Conservation (phyloP, 768 basidiomycete genomes). For the Brasilioporus rufonigricans region DNA sequence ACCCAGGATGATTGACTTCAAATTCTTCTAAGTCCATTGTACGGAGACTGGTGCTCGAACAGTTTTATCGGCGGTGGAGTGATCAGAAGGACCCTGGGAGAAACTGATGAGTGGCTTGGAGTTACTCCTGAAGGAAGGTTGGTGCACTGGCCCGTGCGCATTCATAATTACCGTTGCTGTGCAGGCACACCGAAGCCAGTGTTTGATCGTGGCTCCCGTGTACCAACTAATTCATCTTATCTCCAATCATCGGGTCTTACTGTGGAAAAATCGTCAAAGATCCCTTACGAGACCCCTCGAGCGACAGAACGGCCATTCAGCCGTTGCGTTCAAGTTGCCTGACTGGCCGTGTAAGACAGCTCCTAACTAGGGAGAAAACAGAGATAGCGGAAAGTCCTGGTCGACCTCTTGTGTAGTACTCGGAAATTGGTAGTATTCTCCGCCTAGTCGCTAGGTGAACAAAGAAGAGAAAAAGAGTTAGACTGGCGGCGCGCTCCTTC, state of each 20-base stretch:
- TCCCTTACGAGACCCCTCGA: conserved; percentile 7
- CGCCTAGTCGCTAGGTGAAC: conserved; percentile 35
- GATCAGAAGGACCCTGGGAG: background rate
- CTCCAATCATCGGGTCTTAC: too few relatives aligned
- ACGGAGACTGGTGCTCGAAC: background rate
- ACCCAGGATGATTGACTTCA: conserved; percentile 20
- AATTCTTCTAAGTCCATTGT: conserved; percentile 42
- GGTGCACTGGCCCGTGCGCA: conserved; percentile 14
- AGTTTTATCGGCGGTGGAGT: too few relatives aligned
- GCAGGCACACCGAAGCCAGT: background rate
- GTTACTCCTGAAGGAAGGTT: background rate
- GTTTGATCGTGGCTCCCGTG: background rate
- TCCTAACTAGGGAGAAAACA: background rate
- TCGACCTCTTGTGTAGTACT: background rate
- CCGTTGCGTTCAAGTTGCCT: background rate
- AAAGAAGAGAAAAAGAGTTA: too few relatives aligned
- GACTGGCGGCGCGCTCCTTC: too few relatives aligned
- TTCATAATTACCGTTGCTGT: conserved; percentile 1
- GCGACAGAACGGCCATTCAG: background rate
- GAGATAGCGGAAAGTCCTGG: background rate
- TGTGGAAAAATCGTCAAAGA: background rate
- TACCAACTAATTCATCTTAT: too few relatives aligned
- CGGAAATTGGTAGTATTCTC: background rate
- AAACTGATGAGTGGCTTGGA: background rate
- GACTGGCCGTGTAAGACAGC: conserved; percentile 6